phyloP scores from a whole-genome alignment of 2,329 filamentous ascomycete species.

The Penicillium sp. region DNA sequence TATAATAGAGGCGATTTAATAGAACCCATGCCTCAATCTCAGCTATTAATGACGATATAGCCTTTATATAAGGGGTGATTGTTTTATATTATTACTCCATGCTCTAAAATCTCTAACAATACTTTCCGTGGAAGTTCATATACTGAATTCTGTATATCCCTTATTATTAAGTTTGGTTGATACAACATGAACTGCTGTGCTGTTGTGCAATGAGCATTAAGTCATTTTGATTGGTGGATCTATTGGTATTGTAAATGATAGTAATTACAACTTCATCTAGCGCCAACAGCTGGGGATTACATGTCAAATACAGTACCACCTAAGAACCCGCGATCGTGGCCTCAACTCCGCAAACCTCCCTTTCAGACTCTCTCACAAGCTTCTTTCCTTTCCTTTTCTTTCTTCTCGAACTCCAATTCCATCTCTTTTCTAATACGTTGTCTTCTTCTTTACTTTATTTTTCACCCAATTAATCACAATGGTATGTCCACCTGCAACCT shows the following conservation, averaged over 20 bases:
- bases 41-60: too few relatives aligned
- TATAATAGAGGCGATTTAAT: background rate
- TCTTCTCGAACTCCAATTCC: constrained; percentile 9
- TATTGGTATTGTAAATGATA: constrained; percentile 8
- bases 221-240: constrained; percentile 8
- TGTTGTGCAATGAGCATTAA: background rate
- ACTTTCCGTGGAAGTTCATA: background rate
- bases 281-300: constrained; percentile 1
- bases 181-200: background rate
- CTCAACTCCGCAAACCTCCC: constrained; percentile 28
- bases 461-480: constrained; percentile 20
- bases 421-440: constrained; percentile 1
- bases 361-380: constrained; percentile 12
- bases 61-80: too few relatives aligned
- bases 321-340: constrained; percentile 31
- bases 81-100: too few relatives aligned
- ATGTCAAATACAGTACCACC: constrained; percentile 20
- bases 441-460: constrained; percentile 6
- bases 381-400: constrained; percentile 9
- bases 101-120: too few relatives aligned
- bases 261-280: background rate
- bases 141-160: background rate
- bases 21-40: background rate
- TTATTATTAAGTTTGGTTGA: background rate
- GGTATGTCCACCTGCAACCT: constrained; percentile 15